Conservation (phyloP, 1,139 yeast genomes). For the Martiniozyma asiatica region DNA sequence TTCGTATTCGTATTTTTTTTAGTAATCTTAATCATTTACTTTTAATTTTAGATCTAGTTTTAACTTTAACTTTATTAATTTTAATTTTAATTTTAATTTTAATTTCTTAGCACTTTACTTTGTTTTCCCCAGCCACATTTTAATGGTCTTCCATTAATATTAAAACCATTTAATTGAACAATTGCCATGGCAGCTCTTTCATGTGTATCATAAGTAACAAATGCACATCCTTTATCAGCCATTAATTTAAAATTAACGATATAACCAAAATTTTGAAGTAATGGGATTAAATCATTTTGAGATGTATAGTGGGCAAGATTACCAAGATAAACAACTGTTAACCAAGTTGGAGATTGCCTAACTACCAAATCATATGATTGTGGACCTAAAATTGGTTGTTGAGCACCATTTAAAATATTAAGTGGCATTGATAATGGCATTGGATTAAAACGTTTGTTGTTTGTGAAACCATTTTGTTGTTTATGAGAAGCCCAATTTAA, state of each 20-base stretch:
- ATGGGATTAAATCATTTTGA: conserved; percentile 63
- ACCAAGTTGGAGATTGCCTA: conserved; percentile 72
- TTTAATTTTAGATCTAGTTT: too few relatives aligned
- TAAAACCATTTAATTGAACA: conserved; percentile 66
- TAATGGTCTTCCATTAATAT: conserved; percentile 65
- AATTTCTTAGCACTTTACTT: conserved; percentile 7
- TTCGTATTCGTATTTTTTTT: too few relatives aligned
- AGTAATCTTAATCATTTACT: too few relatives aligned
- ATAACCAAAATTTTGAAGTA: conserved; percentile 69
- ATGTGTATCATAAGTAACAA: conserved; percentile 77
- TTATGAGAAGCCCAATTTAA: conserved; percentile 87
- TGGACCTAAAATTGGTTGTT: conserved; percentile 16
- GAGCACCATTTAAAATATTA: too few relatives aligned
- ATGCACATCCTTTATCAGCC: conserved; percentile 75
- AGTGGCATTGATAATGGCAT: too few relatives aligned
- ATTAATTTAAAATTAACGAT: conserved; percentile 73
- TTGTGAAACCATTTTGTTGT: conserved; percentile 27
- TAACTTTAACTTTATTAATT: too few relatives aligned
- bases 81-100: too few relatives aligned
- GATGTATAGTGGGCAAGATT: conserved; percentile 69
- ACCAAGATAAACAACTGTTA: conserved; percentile 83
- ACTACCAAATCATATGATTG: conserved; percentile 49
- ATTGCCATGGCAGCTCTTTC: conserved; percentile 85
- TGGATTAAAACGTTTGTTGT: neutral
- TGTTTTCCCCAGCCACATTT: conserved; percentile 78